phyloP scores from a whole-genome alignment of 2,329 filamentous ascomycete species.

The Microdochium bolleyi region DNA sequence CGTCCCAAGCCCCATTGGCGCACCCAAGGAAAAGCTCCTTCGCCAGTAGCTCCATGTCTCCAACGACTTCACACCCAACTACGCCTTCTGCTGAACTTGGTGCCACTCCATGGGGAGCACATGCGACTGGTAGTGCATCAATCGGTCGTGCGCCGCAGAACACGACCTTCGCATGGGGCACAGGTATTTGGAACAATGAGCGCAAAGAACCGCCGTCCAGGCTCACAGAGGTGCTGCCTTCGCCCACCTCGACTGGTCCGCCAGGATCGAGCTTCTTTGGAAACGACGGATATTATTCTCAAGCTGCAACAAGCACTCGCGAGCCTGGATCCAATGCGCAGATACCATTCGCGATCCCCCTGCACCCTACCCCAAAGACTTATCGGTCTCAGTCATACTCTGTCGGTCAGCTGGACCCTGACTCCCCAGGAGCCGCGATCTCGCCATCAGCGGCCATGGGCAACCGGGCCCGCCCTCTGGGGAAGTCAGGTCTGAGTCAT shows the following conservation, averaged over 20 bases:
- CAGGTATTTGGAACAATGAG: slow-evolving; percentile 75
- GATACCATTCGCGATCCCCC: slow-evolving; percentile 78
- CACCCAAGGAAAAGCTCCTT: slow-evolving; percentile 71
- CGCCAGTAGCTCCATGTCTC: slow-evolving; percentile 67
- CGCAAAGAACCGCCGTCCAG: slow-evolving; percentile 71
- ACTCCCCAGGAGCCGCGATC: slow-evolving; percentile 35
- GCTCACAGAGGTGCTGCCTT: slow-evolving; percentile 66
- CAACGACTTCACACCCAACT: slow-evolving; percentile 70
- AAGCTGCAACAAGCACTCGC: neutral
- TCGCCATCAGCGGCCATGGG: slow-evolving; percentile 39
- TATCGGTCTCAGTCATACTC: slow-evolving; percentile 96
- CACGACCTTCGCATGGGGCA: slow-evolving; percentile 62
- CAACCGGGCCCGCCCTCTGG: slow-evolving; percentile 42
- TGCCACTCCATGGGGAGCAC: slow-evolving; percentile 45
- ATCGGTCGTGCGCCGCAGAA: slow-evolving; percentile 38
- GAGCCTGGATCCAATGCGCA: slow-evolving; percentile 39
- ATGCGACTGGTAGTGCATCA: slow-evolving; percentile 37
- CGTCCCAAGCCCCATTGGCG: slow-evolving; percentile 48
- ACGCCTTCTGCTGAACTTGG: slow-evolving; percentile 65
- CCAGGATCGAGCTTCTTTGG: slow-evolving; percentile 40
- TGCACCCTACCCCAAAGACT: slow-evolving; percentile 85
- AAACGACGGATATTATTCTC: slow-evolving; percentile 30
- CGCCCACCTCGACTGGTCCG: slow-evolving; percentile 57
- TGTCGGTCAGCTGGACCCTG: slow-evolving; percentile 78
- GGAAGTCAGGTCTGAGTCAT: slow-evolving; percentile 66